Conservation (phyloP, 78 protist species). For the Dictyostelium intermedium region DNA sequence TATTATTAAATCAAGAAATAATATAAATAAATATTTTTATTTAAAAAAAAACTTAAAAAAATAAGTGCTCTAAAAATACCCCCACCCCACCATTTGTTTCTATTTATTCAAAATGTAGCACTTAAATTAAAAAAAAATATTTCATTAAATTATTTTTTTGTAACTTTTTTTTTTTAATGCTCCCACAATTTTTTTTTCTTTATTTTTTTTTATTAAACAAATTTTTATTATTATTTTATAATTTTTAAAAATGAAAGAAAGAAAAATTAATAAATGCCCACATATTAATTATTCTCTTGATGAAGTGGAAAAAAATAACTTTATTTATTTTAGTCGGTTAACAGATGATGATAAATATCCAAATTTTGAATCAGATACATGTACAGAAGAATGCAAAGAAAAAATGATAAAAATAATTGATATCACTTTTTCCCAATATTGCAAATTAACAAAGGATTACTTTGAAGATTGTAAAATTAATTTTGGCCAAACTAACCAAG, state of each 20-base stretch:
- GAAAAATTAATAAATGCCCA: neutral
- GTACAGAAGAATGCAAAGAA: neutral
- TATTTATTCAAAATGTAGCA: too few species aligned
- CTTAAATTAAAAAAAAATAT: too few species aligned
- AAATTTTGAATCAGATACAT: neutral
- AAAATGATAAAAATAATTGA: neutral
- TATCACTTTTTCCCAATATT: neutral
- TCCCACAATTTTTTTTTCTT: too few species aligned
- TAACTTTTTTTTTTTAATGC: too few species aligned
- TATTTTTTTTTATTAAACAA: too few species aligned
- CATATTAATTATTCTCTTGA: neutral
- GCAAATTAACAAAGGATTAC: neutral
- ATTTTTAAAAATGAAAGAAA: neutral
- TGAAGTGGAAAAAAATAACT: neutral
- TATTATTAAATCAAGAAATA: too few species aligned
- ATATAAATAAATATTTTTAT: too few species aligned
- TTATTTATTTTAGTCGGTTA: neutral
- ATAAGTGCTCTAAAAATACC: too few species aligned
- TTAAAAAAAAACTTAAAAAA: too few species aligned
- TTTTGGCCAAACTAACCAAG: neutral
- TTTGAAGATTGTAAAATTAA: neutral
- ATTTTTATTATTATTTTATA: too few species aligned
- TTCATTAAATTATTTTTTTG: too few species aligned
- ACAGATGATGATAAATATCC: neutral
- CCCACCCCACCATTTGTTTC: too few species aligned